A percentile compares a stretch with the other conserved stretches of the same genome.
Conservation (phyloP, 129 eudicot species). For the Apium graveolens region DNA sequence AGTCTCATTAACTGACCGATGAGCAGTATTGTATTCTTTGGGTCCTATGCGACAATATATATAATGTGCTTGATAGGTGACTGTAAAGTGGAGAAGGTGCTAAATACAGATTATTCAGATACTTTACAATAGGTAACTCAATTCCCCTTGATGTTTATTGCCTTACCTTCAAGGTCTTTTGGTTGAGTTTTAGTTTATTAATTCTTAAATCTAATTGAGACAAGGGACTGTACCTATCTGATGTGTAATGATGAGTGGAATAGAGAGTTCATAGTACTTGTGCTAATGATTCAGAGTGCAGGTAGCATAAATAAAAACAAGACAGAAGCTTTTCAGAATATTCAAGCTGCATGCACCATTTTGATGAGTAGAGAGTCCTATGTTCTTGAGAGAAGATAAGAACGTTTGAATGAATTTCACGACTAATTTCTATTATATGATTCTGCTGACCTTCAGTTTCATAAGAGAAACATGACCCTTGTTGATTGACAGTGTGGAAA, state of each 20-base stretch:
- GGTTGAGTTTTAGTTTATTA: background rate
- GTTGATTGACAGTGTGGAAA: conserved; percentile 25
- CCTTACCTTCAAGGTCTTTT: background rate
- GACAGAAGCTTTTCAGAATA: background rate
- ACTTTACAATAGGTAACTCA: background rate
- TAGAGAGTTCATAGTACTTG: background rate
- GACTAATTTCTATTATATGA: background rate
- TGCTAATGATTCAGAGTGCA: background rate
- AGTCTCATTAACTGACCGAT: background rate
- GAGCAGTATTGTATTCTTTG: background rate
- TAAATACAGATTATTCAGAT: background rate
- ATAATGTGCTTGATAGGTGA: background rate
- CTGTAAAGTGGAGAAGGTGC: background rate
- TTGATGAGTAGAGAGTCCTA: background rate
- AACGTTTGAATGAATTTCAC: background rate
- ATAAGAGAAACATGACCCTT: conserved; percentile 24
- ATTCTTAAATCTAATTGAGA: background rate
- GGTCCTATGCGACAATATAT: background rate
- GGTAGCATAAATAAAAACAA: background rate
- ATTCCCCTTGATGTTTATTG: background rate
- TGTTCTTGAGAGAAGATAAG: background rate
- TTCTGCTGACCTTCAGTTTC: conserved; percentile 57
- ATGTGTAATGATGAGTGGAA: background rate
- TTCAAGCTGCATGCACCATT: background rate
- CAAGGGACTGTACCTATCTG: background rate